These are phyloP conservation scores for Fragaria iinumae DNA, from an alignment of 306 rosid genomes.

Conservation along the genomic window DNA sequence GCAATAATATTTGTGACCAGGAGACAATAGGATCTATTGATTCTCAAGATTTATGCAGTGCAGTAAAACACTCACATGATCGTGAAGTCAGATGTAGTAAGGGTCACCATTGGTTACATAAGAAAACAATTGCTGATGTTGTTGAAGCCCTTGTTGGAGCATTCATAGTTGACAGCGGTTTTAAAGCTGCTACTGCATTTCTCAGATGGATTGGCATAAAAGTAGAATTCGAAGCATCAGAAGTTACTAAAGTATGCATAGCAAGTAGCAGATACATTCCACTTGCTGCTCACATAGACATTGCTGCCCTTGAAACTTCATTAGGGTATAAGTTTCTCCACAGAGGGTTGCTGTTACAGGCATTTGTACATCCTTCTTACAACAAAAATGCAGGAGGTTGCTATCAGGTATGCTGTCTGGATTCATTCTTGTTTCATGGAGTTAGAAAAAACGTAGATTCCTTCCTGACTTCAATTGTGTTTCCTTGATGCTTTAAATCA, in stretches of 20 bases:
- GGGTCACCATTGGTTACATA: constrained; percentile 86
- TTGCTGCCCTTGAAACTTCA: constrained; percentile 55
- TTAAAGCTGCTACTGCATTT: constrained; percentile 77
- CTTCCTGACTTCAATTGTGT: constrained; percentile 16
- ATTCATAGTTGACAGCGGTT: constrained; percentile 90
- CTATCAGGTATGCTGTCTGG: constrained; percentile 63
- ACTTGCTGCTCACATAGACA: constrained; percentile 50
- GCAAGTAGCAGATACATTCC: constrained; percentile 58
- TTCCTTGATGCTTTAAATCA: constrained; percentile 39
- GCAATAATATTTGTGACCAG: constrained; percentile 53
- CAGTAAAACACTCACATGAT: constrained; percentile 24
- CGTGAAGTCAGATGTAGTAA: constrained; percentile 56
- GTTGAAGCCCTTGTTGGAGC: constrained; percentile 97
- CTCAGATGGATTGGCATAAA: constrained; percentile 85
- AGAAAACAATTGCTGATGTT: constrained; percentile 79
- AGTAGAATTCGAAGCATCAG: constrained; percentile 64
- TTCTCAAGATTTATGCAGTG: constrained; percentile 34
- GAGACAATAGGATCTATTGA: constrained; percentile 54
- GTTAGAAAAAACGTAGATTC: constrained; percentile 13
- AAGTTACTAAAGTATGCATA: constrained; percentile 49
- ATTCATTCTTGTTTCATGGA: constrained; percentile 16
- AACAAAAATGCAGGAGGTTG: constrained; percentile 87
- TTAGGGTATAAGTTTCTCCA: constrained; percentile 65
- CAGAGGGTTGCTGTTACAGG: constrained; percentile 81
- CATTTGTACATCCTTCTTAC: constrained; percentile 91